Evolutionary conservation across 257 asterid genomes (phyloP).

Genomic region (Apocynum venetum): DNA sequence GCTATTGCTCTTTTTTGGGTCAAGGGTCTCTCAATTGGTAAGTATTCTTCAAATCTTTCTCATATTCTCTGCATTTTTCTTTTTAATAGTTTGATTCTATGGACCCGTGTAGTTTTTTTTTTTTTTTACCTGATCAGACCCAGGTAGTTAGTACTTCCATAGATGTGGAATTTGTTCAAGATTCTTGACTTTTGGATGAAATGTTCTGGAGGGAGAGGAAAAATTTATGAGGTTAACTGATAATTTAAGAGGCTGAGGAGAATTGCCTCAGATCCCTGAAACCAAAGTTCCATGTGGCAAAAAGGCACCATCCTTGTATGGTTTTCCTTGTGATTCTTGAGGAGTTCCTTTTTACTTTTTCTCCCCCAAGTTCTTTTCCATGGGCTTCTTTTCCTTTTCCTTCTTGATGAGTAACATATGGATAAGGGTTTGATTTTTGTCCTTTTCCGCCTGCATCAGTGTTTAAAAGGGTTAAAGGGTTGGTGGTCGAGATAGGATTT

Average conservation of each 20-base stretch:
- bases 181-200: constrained; percentile 39
- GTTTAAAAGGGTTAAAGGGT: constrained; percentile 35
- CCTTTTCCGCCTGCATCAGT: constrained; percentile 27
- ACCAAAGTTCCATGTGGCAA: constrained; percentile 57
- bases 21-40: constrained; percentile 31
- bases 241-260: constrained; percentile 49
- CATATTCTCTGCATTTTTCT: constrained; percentile 17
- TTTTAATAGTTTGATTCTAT: constrained; percentile 16
- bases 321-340: constrained; percentile 65
- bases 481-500: constrained; percentile 40
- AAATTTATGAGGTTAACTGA: constrained; percentile 11
- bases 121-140: background rate
- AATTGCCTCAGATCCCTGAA: constrained; percentile 75
- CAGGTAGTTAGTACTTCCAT: constrained; percentile 4
- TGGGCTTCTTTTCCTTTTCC: constrained; percentile 25
- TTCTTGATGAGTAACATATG: constrained; percentile 26
- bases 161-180: constrained; percentile 30
- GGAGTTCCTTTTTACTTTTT: constrained; percentile 26
- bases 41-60: constrained; percentile 25
- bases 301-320: constrained; percentile 43
- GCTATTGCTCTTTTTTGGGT: constrained; percentile 8
- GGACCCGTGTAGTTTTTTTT: background rate
- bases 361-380: constrained; percentile 31
- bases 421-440: constrained; percentile 55
- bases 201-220: constrained; percentile 24